A percentile compares a stretch with the other conserved stretches of the same genome.
Conservation (phyloP, 164 flowering plant species). For the Taxillus chinensis region DNA sequence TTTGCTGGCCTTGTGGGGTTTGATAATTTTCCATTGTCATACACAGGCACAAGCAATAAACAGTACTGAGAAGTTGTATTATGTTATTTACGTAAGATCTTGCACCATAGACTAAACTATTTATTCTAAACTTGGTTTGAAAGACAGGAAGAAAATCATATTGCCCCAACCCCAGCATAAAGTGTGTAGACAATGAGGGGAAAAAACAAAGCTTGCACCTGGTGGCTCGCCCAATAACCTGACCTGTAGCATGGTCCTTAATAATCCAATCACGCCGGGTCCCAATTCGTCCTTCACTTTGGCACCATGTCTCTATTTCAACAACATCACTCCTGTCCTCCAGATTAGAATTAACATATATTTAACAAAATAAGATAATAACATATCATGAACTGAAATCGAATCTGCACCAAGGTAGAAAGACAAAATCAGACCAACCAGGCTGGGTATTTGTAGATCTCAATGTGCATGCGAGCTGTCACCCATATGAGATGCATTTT, state of each 20-base stretch:
- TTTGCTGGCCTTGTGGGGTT: too few relatives aligned
- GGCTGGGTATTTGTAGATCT: conserved; percentile 92
- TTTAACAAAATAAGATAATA: neutral
- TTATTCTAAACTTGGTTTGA: too few relatives aligned
- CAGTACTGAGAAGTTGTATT: too few relatives aligned
- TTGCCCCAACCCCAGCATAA: too few relatives aligned
- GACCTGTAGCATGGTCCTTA: conserved; percentile 69
- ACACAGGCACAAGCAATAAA: too few relatives aligned
- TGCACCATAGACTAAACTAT: too few relatives aligned
- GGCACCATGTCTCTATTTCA: conserved; percentile 98
- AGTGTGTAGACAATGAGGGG: neutral
- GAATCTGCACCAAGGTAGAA: neutral
- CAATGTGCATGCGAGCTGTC: conserved; percentile 97
- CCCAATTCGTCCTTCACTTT: conserved; percentile 85
- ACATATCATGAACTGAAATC: neutral
- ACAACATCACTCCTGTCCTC: conserved; percentile 83
- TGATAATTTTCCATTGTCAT: too few relatives aligned
- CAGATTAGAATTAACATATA: neutral
- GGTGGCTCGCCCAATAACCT: conserved; percentile 94
- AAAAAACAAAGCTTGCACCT: conserved; percentile 32
- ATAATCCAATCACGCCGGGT: conserved; percentile 95
- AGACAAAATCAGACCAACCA: conserved; percentile 38
- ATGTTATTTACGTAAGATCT: too few relatives aligned
- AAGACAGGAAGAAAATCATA: too few relatives aligned
- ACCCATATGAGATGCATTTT: conserved; percentile 96